Percentiles rank a stretch among this genome's conserved stretches.
phyloP scores from a whole-genome alignment of 495 filamentous ascomycete genomes.

The Aspergillus heteromorphus region DNA sequence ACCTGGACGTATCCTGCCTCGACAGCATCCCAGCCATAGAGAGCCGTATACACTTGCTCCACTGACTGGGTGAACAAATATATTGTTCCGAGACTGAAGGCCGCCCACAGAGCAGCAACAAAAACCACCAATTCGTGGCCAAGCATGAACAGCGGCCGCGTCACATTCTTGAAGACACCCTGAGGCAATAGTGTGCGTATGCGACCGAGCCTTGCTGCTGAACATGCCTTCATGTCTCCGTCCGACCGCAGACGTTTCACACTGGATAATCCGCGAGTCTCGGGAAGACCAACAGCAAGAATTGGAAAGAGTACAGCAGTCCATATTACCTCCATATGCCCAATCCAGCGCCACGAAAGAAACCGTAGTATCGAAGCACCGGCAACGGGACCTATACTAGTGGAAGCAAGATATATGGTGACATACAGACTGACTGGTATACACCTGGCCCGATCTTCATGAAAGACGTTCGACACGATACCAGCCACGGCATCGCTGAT shows the following conservation, averaged over 20 bases:
- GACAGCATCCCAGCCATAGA: conserved; percentile 28
- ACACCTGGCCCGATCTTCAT: conserved; percentile 29
- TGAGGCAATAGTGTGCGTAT: no score
- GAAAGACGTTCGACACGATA: conserved; percentile 46
- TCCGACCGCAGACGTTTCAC: conserved; percentile 25
- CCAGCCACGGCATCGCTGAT: conserved; percentile 39
- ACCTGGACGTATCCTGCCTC: conserved; percentile 34
- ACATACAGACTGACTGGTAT: conserved; percentile 44
- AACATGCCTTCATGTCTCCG: no score
- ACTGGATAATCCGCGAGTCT: conserved; percentile 40
- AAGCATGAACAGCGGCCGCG: conserved; percentile 41
- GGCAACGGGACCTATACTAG: conserved; percentile 44
- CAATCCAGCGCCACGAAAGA: conserved; percentile 46
- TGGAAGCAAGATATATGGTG: conserved; percentile 31
- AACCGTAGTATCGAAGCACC: conserved; percentile 36
- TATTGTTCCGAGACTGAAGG: conserved; percentile 46
- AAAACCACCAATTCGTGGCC: conserved; percentile 51
- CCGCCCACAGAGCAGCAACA: conserved; percentile 43
- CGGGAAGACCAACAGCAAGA: conserved; percentile 34
- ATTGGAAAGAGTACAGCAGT: conserved; percentile 34
- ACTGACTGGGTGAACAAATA: conserved; percentile 46
- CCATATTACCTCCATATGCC: conserved; percentile 45
- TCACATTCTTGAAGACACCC: conserved; percentile 15
- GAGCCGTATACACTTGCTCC: conserved; percentile 31
- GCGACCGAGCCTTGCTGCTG: no score